Evolutionary conservation across 2,329 filamentous ascomycete species (phyloP).

Genomic region (Pseudophaeomoniella oleicola): DNA sequence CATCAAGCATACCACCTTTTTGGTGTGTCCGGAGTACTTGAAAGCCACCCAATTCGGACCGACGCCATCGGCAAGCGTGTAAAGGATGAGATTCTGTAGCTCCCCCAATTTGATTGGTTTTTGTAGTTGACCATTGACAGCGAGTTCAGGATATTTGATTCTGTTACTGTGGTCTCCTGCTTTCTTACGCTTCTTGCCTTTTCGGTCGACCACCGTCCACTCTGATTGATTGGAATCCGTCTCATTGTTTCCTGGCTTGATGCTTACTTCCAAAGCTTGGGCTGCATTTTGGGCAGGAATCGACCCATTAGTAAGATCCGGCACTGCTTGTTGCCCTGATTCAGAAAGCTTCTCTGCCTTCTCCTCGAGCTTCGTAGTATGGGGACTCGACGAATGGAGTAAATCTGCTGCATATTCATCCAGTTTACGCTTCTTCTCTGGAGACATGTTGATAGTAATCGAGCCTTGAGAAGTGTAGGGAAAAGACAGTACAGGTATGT

Average conservation of each 20-base stretch:
- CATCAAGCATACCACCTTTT: slow-evolving; percentile 78
- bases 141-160: slow-evolving; percentile 3
- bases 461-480: too few species aligned
- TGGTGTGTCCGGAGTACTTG: slow-evolving; percentile 38
- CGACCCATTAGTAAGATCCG: not conserved
- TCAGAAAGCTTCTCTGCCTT: not conserved
- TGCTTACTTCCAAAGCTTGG: too few species aligned
- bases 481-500: too few species aligned
- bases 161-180: not conserved
- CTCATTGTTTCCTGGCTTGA: not conserved
- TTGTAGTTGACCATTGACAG: not conserved
- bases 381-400: not conserved
- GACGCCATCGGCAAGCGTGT: slow-evolving; percentile 45
- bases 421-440: not conserved
- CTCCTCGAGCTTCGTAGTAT: not conserved
- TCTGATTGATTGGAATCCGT: not conserved
- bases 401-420: not conserved
- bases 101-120: slow-evolving; percentile 20
- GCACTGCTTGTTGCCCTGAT: not conserved
- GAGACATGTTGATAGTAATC: too few species aligned
- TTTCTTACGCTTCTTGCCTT: not conserved
- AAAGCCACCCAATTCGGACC: slow-evolving; percentile 51
- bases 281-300: not conserved
- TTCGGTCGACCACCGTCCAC: slow-evolving; percentile 1
- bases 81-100: slow-evolving; percentile 43